Percentiles rank a stretch among this genome's conserved stretches.
phyloP scores from a whole-genome alignment of 306 rosid species.

The Acacia melanoxylon region DNA sequence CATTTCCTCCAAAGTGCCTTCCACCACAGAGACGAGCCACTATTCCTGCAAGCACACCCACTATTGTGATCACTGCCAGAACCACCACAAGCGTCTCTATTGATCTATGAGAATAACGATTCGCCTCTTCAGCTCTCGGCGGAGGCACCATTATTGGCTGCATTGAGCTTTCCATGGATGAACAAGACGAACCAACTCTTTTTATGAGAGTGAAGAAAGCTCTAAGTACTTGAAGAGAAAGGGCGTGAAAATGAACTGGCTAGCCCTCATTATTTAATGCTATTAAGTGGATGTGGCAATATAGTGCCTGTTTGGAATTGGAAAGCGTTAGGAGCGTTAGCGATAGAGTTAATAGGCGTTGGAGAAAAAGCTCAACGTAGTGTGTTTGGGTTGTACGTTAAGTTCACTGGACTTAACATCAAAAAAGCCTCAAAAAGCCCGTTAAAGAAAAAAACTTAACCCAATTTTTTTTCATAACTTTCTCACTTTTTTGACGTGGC shows the following conservation, averaged over 20 bases:
- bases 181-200: neutral
- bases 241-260: constrained; percentile 31
- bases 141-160: constrained; percentile 46
- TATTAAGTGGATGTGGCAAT: constrained; percentile 19
- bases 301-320: no score
- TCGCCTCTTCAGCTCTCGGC: constrained; percentile 35
- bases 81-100: constrained; percentile 81
- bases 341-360: no score
- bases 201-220: constrained; percentile 11
- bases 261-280: constrained; percentile 22
- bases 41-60: constrained; percentile 73
- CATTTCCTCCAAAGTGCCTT: constrained; percentile 66
- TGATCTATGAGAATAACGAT: constrained; percentile 53
- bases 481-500: no score
- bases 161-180: constrained; percentile 40
- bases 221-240: constrained; percentile 23
- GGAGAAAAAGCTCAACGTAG: no score
- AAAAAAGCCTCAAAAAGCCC: no score
- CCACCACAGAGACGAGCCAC: constrained; percentile 81
- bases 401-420: no score
- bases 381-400: no score
- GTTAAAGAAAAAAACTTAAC: no score
- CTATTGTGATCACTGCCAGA: constrained; percentile 68
- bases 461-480: no score
- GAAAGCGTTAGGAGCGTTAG: no score